Evolutionary conservation across 2,329 filamentous ascomycete genomes (phyloP), one percentile per base, ranked within the genome.

Genomic region (Ophiostoma sp.): DNA sequence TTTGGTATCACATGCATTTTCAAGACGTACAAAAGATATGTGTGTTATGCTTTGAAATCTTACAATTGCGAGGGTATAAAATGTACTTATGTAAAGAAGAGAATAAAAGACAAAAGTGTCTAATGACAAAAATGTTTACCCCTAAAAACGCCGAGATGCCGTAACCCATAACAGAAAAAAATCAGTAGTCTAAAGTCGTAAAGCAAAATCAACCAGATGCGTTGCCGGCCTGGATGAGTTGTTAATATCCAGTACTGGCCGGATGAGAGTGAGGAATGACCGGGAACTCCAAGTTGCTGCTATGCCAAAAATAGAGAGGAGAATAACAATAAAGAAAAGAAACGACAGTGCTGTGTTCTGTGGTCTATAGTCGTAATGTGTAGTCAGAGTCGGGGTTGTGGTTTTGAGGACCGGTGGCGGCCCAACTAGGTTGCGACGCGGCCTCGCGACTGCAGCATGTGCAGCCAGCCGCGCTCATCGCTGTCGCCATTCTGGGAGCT

Each of bases 371-470:
- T 5, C 45, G 6, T 8, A 2, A 52, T 9, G 7, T 12, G 41
- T 66, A 55, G 40, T 16, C n/a, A 62, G 12, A 12, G 18, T 27
- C 27, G 27, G 27, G 27, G 27, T 27, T 27, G 27, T 27, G 27
- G 27, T 27, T 27, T 27, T 27, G 27, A 27, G 27, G 27, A 27
- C 27, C 27, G 27, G 27, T 27, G 27, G 27, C 27, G 27, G 27
- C 27, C 27, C 27, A 27, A 27, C 27, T 27, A 27, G 27, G 52
- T 38, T 41, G 18, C 40, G 18, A 78, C 71, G 69, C 76, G 73
- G 73, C 78, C 75, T 69, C 77, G 76, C 49, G 76, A 74, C 72
- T 77, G 77, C 70, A 79, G 70, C 8, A 80, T 68, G 11, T 78
- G 77, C 63, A 79, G 70, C 58, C 78, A 75, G 66, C 76, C 72